phyloP scores from a whole-genome alignment of 495 filamentous ascomycete species.

The Cenococcum geophilum region DNA sequence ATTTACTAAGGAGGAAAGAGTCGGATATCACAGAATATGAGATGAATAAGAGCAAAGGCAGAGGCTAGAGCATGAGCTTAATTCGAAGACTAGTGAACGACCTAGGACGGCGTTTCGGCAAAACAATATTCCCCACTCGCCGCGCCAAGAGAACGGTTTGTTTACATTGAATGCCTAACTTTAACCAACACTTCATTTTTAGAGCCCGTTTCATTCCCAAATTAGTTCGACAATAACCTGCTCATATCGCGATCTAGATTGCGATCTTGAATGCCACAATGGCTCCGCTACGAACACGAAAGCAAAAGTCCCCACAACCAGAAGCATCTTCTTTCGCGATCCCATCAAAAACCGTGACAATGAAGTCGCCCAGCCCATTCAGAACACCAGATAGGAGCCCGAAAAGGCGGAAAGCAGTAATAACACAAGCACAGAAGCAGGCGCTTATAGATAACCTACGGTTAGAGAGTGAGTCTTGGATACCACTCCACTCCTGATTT shows the following conservation, averaged over 20 bases:
- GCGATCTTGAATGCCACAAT: background rate
- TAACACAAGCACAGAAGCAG: conserved; percentile 77
- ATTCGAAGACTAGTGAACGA: background rate
- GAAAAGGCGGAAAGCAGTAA: conserved; percentile 51
- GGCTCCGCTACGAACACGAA: background rate
- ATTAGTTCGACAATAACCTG: background rate
- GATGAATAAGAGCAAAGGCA: background rate
- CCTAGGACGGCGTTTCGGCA: background rate
- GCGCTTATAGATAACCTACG: conserved; percentile 88
- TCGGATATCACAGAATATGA: background rate
- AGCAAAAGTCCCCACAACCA: background rate
- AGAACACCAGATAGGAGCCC: conserved; percentile 53
- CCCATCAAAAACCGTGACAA: conserved; percentile 30
- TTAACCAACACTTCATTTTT: background rate
- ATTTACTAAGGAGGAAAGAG: background rate
- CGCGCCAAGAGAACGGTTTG: background rate
- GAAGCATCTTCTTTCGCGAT: conserved; percentile 5
- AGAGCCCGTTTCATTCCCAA: background rate
- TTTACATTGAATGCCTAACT: background rate
- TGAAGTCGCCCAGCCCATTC: conserved; percentile 23
- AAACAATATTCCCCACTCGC: background rate
- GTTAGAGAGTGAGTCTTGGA: conserved; percentile 62
- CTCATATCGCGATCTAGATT: background rate
- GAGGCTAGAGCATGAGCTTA: background rate
- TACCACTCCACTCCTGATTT: conserved; percentile 2